These are phyloP conservation scores for Friedmanniomyces simplex DNA, from an alignment of 495 filamentous ascomycete genomes.

Conservation along the genomic window DNA sequence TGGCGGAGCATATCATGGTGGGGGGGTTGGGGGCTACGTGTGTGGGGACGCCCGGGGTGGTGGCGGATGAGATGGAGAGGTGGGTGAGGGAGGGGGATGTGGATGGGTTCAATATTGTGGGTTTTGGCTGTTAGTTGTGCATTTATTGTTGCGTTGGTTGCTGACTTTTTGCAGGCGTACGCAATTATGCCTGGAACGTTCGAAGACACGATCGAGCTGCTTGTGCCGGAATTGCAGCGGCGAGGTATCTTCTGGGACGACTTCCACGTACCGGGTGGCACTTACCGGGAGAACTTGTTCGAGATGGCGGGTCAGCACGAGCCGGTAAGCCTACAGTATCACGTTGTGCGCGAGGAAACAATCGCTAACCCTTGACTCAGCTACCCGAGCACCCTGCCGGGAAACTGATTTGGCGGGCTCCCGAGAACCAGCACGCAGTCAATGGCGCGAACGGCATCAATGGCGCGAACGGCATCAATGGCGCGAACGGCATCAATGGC, in stretches of 20 bases:
- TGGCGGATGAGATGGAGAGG: slow-evolving; percentile 41
- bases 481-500: too few relatives aligned
- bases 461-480: too few relatives aligned
- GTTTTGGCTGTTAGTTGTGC: background rate
- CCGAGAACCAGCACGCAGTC: too few relatives aligned
- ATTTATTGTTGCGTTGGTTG: background rate
- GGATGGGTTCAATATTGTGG: slow-evolving; percentile 39
- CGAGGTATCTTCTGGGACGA: slow-evolving; percentile 38
- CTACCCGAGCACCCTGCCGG: too few relatives aligned
- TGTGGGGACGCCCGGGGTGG: slow-evolving; percentile 37
- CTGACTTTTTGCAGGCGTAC: slow-evolving; percentile 37
- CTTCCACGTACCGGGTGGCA: slow-evolving; percentile 15
- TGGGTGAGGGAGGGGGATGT: slow-evolving; percentile 40
- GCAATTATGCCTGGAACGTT: slow-evolving; percentile 52
- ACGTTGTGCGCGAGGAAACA: too few relatives aligned
- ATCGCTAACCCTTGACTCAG: too few relatives aligned
- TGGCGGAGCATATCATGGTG: slow-evolving; percentile 49
- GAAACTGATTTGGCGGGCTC: too few relatives aligned
- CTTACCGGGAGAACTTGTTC: slow-evolving; percentile 17
- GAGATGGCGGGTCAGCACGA: slow-evolving; percentile 11
- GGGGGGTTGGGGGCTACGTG: slow-evolving; percentile 45
- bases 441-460: too few relatives aligned
- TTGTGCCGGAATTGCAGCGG: slow-evolving; percentile 48
- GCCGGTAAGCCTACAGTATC: too few relatives aligned
- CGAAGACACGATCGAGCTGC: slow-evolving; percentile 49